Evolutionary conservation across 176 grass and related monocot genomes (phyloP).

Genomic region (Carex parvula): DNA sequence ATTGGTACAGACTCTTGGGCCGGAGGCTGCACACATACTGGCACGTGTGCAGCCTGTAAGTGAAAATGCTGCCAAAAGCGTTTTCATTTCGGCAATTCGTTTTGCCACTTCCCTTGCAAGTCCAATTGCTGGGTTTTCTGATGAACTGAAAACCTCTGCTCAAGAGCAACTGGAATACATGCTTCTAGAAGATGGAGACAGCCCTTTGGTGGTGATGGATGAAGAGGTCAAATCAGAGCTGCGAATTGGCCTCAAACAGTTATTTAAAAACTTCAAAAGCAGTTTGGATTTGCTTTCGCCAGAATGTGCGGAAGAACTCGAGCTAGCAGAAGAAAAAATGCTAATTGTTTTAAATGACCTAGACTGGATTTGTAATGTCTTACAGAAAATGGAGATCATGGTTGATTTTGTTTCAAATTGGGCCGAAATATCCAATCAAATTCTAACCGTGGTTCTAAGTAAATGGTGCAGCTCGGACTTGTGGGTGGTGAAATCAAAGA

Average conservation of each 20-base stretch:
- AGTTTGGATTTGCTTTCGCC: constrained; percentile 42
- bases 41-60: constrained; percentile 60
- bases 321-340: constrained; percentile 56
- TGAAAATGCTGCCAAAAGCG: constrained; percentile 52
- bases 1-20: constrained; percentile 45
- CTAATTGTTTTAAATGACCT: constrained; percentile 61
- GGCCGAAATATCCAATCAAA: constrained; percentile 50
- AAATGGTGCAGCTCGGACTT: constrained; percentile 51
- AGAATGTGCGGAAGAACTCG: constrained; percentile 48
- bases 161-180: constrained; percentile 98
- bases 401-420: constrained; percentile 70
- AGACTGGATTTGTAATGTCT: constrained; percentile 65
- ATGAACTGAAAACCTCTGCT: constrained; percentile 84
- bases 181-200: constrained; percentile 68
- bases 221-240: constrained; percentile 67
- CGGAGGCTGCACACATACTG: constrained; percentile 45
- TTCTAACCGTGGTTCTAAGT: constrained; percentile 47
- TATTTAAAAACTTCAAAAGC: constrained; percentile 43
- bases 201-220: constrained; percentile 67
- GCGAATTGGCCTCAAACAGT: constrained; percentile 43
- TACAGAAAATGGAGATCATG: constrained; percentile 76
- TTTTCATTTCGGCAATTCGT: constrained; percentile 72
- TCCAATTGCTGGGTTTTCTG: constrained; percentile 49
- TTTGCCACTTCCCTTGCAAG: constrained; percentile 52
- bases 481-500: constrained; percentile 60